A percentile compares a stretch with the other conserved stretches of the same genome.
These are phyloP conservation scores for Kodamaea derodonti DNA, from an alignment of 1,139 yeast species.

Conservation along the genomic window DNA sequence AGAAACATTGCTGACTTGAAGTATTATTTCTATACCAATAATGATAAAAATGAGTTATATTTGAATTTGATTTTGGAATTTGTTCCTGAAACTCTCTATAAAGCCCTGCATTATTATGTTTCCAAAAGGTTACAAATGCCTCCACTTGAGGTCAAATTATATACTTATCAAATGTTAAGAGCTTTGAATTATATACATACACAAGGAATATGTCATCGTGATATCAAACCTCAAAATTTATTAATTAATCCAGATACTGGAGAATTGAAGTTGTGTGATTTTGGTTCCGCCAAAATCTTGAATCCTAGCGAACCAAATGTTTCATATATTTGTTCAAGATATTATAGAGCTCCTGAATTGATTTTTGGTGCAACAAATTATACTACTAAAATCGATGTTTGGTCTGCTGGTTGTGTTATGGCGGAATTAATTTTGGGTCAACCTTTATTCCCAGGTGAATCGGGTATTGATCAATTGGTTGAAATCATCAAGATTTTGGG, in stretches of 20 bases:
- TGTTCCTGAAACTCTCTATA: constrained; percentile 91
- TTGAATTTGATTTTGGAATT: constrained; percentile 85
- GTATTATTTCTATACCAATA: constrained; percentile 83
- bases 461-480: constrained; percentile 95
- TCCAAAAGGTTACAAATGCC: constrained; percentile 84
- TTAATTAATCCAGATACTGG: constrained; percentile 84
- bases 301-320: constrained; percentile 92
- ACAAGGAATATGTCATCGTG: constrained; percentile 92
- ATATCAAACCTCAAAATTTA: constrained; percentile 93
- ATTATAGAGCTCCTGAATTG: constrained; percentile 92
- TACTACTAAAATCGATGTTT: constrained; percentile 94
- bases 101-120: constrained; percentile 80
- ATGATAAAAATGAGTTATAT: constrained; percentile 76
- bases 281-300: constrained; percentile 95
- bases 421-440: constrained; percentile 94
- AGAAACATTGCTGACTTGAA: constrained; percentile 84
- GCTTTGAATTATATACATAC: constrained; percentile 90
- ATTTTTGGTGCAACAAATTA: constrained; percentile 89
- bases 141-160: constrained; percentile 77
- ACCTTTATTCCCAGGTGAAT: constrained; percentile 96
- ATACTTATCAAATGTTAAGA: constrained; percentile 87
- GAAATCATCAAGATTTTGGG: constrained; percentile 95
- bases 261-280: constrained; percentile 87
- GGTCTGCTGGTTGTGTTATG: constrained; percentile 99
- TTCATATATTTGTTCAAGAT: constrained; percentile 92